Evolutionary conservation across 768 basidiomycete genomes (phyloP).

Genomic region (Xerocomus potaroensis): DNA sequence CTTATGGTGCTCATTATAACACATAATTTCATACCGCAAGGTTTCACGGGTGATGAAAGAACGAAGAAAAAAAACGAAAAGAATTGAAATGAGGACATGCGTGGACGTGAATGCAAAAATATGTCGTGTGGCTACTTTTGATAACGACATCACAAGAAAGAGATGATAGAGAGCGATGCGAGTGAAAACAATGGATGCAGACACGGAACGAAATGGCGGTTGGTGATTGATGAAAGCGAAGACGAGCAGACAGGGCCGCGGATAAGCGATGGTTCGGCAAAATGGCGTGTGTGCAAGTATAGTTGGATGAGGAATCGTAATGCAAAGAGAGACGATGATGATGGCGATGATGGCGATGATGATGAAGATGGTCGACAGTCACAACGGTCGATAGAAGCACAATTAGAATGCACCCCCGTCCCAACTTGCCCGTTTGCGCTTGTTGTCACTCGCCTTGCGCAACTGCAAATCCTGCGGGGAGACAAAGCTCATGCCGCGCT

Average conservation of each 20-base stretch:
- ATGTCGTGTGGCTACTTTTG: conserved; percentile 5
- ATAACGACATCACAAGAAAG: conserved; percentile 4
- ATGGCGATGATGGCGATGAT: conserved; percentile 8
- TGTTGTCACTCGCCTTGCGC: conserved; percentile 46
- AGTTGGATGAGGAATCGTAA: too few relatives aligned
- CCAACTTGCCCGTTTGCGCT: conserved; percentile 57
- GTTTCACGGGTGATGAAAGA: background rate
- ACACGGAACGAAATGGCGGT: background rate
- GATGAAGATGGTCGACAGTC: conserved; percentile 7
- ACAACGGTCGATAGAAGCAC: background rate
- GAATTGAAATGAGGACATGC: conserved; percentile 6
- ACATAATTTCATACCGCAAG: conserved; percentile 20
- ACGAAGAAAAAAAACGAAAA: background rate
- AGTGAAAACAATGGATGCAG: conserved; percentile 8
- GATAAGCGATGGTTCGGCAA: too few relatives aligned
- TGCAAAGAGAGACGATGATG: conserved; percentile 1
- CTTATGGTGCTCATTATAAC: conserved; percentile 27
- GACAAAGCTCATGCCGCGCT: conserved; percentile 50
- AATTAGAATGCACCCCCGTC: conserved; percentile 39
- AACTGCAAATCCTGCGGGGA: conserved; percentile 50
- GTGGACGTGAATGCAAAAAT: conserved; percentile 14
- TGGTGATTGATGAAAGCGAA: conserved; percentile 15
- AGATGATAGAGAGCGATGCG: conserved; percentile 25
- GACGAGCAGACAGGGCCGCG: background rate
- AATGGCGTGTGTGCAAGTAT: too few relatives aligned